phyloP scores from a whole-genome alignment of 129 eudicot genomes.

The Helianthus annuus region HanXRQr2.0-SUNRISE NC_035440.2:106663995-106664494 shows the following conservation, averaged over 20 bases:
- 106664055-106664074: neutral
- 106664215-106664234: neutral
- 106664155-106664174: neutral
- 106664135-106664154: conserved; percentile 3
- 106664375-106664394: neutral
- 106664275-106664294: neutral
- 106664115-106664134: neutral
- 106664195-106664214: neutral
- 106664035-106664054: neutral
- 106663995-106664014: conserved; percentile 49
- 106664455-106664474: neutral
- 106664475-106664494: neutral
- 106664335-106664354: neutral
- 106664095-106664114: neutral
- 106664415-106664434: conserved; percentile 3
- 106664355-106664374: neutral
- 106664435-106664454: neutral
- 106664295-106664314: neutral
- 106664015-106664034: conserved; percentile 45
- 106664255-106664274: conserved; percentile 4
- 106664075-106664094: conserved; percentile 1
- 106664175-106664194: neutral
- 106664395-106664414: neutral
- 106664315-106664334: neutral
- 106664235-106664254: neutral